Evolutionary conservation across 2,329 filamentous ascomycete genomes (phyloP).

Genomic region (Nectriaceae sp.): DNA sequence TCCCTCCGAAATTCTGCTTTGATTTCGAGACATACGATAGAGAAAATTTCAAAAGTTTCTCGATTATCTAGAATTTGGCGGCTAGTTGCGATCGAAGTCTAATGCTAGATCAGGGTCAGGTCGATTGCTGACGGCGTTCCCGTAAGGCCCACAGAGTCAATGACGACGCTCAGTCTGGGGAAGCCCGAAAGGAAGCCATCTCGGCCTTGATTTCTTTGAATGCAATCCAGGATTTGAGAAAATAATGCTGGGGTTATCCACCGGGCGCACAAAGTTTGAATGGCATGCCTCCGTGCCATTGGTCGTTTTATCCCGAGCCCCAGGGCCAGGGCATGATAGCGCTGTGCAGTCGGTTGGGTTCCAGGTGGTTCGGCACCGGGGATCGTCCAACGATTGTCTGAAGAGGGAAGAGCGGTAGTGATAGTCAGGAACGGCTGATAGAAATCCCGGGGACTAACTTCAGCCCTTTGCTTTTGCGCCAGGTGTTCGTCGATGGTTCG

Average conservation of each 20-base stretch:
- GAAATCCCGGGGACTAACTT: conserved; percentile 16
- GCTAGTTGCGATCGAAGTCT: too few species aligned
- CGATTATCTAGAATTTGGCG: too few species aligned
- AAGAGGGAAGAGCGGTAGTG: conserved; percentile 18
- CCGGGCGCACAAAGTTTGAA: background rate
- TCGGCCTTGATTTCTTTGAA: background rate
- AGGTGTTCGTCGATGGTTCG: background rate
- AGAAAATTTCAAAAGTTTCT: too few species aligned
- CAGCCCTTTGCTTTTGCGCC: conserved; percentile 3
- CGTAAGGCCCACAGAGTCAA: conserved; percentile 10
- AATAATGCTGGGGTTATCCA: background rate
- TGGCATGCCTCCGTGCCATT: conserved; percentile 17
- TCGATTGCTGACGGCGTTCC: too few species aligned
- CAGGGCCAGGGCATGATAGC: conserved; percentile 11
- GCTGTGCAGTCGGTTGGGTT: conserved; percentile 2
- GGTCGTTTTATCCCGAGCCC: conserved; percentile 23
- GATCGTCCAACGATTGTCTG: conserved; percentile 25
- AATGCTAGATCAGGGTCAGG: too few species aligned
- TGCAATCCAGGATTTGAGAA: background rate
- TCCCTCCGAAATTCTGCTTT: background rate
- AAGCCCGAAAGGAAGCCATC: background rate
- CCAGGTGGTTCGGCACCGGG: background rate
- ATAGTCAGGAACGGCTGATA: conserved; percentile 30
- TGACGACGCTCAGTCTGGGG: too few species aligned
- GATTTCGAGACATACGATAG: background rate